phyloP scores from a whole-genome alignment of 1,284 basidiomycete species.

The Pascua sp. region DNA sequence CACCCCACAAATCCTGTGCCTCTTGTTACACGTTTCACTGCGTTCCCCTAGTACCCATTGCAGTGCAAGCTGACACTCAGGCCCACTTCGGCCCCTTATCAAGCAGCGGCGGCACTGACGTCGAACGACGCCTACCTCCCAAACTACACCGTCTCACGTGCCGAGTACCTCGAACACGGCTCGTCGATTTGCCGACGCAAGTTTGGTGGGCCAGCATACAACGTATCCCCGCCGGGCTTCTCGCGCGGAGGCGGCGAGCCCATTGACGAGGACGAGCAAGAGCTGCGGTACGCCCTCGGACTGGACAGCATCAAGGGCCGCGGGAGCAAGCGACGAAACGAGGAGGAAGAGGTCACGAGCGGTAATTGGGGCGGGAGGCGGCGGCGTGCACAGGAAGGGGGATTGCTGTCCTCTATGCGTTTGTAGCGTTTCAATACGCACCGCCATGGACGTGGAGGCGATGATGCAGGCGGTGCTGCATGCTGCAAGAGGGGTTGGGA shows the following conservation, averaged over 20 bases:
- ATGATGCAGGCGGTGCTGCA: too few species aligned
- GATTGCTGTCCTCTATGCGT: not conserved
- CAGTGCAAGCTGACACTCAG: conserved; percentile 47
- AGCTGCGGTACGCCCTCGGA: conserved; percentile 40
- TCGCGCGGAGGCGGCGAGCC: conserved; percentile 16
- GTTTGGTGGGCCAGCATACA: conserved; percentile 42
- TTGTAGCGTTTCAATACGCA: too few species aligned
- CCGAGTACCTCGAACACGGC: conserved; percentile 78
- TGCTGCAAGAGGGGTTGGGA: too few species aligned
- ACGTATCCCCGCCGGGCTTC: conserved; percentile 38
- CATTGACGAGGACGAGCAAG: conserved; percentile 41
- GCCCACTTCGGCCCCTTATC: conserved; percentile 69
- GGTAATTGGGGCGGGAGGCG: conserved; percentile 45
- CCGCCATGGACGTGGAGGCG: too few species aligned
- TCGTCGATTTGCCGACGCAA: conserved; percentile 61
- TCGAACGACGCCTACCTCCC: conserved; percentile 56
- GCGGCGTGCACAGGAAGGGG: conserved; percentile 24
- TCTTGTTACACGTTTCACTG: too few species aligned
- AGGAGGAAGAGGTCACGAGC: conserved; percentile 44
- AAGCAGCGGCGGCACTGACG: conserved; percentile 62
- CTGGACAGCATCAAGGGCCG: conserved; percentile 33
- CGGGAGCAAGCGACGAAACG: conserved; percentile 21
- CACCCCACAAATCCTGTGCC: too few species aligned
- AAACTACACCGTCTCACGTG: conserved; percentile 62
- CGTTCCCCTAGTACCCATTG: not conserved